Conservation (phyloP, 2,329 filamentous ascomycete species). For the Epichloe sp. region DNA sequence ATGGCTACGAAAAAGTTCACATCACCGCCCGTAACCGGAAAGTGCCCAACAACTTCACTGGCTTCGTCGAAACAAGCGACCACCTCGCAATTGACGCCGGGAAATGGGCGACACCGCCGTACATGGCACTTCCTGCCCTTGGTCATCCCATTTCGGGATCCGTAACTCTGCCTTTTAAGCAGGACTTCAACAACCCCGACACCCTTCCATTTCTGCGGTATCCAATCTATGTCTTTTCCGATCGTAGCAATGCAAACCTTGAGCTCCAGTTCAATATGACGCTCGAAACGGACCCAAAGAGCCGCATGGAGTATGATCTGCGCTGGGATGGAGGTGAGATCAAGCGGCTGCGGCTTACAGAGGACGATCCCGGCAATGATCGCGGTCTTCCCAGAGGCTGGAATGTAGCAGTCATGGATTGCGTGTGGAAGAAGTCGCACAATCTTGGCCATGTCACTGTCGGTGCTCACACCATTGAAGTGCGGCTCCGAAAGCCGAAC, state of each 20-base stretch:
- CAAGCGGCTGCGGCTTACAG: conserved; percentile 18
- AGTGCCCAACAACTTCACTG: conserved; percentile 20
- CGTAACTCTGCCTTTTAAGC: conserved; percentile 10
- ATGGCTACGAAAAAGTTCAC: conserved; percentile 24
- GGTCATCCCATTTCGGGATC: conserved; percentile 14
- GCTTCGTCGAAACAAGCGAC: conserved; percentile 22
- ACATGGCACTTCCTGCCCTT: conserved; percentile 17
- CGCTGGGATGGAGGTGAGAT: conserved; percentile 29
- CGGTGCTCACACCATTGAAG: conserved; percentile 18
- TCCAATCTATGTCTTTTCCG: conserved; percentile 18
- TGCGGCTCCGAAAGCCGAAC: conserved; percentile 19
- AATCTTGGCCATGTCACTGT: conserved; percentile 10
- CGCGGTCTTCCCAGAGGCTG: conserved; percentile 33
- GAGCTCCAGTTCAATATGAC: conserved; percentile 25
- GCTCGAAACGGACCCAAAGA: conserved; percentile 36
- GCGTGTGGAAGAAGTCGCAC: conserved; percentile 33
- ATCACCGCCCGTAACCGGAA: conserved; percentile 11
- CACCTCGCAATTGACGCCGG: conserved; percentile 21
- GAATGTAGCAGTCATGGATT: conserved; percentile 33
- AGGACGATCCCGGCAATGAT: conserved; percentile 10
- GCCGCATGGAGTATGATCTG: conserved; percentile 36
- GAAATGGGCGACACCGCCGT: conserved; percentile 13
- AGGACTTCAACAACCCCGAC: conserved; percentile 8
- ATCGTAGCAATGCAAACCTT: conserved; percentile 12
- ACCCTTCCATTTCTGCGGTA: conserved; percentile 15